Conservation (phyloP, 257 asterid species). For the Solanum tarijense region DNA sequence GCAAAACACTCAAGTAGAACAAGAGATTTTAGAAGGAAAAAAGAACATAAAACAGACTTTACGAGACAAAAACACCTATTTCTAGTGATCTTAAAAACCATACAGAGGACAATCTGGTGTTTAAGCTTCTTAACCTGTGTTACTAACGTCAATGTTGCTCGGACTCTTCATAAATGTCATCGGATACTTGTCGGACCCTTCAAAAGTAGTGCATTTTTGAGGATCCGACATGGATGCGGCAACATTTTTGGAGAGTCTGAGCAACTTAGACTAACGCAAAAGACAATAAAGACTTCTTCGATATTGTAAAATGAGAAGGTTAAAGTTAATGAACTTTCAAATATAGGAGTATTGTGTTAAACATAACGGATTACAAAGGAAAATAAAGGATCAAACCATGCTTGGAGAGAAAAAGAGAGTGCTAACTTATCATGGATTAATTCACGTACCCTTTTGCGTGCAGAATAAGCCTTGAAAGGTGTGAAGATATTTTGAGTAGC, state of each 20-base stretch:
- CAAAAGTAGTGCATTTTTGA: too few relatives aligned
- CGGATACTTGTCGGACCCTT: too few relatives aligned
- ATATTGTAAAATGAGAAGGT: background rate
- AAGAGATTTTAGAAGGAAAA: background rate
- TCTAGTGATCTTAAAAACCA: background rate
- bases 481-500: conserved; percentile 23
- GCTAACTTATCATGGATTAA: background rate
- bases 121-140: background rate
- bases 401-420: background rate
- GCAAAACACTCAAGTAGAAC: background rate
- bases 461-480: conserved; percentile 41
- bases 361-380: background rate
- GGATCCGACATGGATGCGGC: too few relatives aligned
- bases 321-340: background rate
- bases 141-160: background rate
- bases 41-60: background rate
- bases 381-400: background rate
- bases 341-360: background rate
- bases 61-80: background rate
- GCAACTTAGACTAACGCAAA: background rate
- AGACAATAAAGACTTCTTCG: background rate
- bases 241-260: too few relatives aligned
- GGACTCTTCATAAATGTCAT: too few relatives aligned
- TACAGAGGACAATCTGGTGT: background rate
- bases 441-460: conserved; percentile 52